Base-by-base conservation (phyloP, 108 stramenopile genomes). In the Skeletonema menzelii region DNA sequence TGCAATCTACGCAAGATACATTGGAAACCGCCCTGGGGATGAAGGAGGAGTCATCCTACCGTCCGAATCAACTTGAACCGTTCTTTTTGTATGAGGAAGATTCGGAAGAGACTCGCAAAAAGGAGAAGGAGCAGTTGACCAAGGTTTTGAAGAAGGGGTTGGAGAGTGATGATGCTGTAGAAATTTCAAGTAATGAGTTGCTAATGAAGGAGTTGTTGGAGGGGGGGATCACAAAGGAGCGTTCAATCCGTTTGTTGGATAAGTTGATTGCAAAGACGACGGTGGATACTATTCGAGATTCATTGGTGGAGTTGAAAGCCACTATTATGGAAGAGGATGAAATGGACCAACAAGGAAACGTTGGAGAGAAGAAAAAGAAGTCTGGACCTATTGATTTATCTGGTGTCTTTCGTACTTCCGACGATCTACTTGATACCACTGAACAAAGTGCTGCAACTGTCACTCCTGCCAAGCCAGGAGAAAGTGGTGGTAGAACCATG, bases 131-230 rank as follows among this genome's bases (percentile, higher is more conserved):
- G 0, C 27, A 66, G 11, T 56, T 73, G 22, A 24, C 31, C 24
- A 62, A 64, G 37, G 72, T 65, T 27, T 64, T 80, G 42, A 22
- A 56, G 22, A 58, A 56, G 11, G 46, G 55, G n/a, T 55, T 80
- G 26, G 27, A 60, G 47, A 72, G 40, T 12, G 71, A 71, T 46
- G 77, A 80, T 28, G 56, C 56, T 20, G 72, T 73, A 22, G 79
- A 79, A 38, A 49, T 38, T 38, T 47, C 79, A 22, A 74, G 73
- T 57, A 70, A 80, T 35, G 79, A 80, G 30, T 31, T 80, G 30
- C 64, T 80, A 17, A 73, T 80, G 53, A 69, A 65, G 47, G 79
- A 80, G 44, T 59, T 80, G 72, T 24, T 80, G 58, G 72, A 74
- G 56, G 73, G 72, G 32, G 72, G 79, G 12, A 27, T 67, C 5